These are phyloP conservation scores for Fomitopsis pulvina DNA, from an alignment of 768 basidiomycete species.

Conservation along the genomic window DNA sequence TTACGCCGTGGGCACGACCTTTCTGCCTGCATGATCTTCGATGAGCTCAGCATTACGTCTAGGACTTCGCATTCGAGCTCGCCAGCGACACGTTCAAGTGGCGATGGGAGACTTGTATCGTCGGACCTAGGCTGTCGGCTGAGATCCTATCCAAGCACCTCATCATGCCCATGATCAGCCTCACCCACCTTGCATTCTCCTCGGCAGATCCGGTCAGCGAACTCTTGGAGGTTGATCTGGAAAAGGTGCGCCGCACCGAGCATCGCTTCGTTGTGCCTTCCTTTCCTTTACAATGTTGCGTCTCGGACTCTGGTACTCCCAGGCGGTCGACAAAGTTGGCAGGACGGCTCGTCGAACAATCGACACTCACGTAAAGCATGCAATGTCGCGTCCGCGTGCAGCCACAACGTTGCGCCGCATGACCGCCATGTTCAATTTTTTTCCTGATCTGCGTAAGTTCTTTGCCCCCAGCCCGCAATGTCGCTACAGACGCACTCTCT, in stretches of 20 bases:
- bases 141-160: slow-evolving; percentile 75
- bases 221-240: slow-evolving; percentile 50
- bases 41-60: slow-evolving; percentile 7
- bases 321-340: slow-evolving; percentile 68
- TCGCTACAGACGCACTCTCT: slow-evolving; percentile 6
- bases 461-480: slow-evolving; percentile 7
- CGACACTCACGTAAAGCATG: slow-evolving; percentile 69
- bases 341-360: slow-evolving; percentile 60
- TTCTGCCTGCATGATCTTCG: slow-evolving; percentile 11
- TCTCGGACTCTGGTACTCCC: background rate
- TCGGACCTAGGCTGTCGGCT: slow-evolving; percentile 59
- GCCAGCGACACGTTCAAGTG: slow-evolving; percentile 60
- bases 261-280: slow-evolving; percentile 3
- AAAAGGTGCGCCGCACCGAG: slow-evolving; percentile 42
- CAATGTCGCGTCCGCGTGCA: slow-evolving; percentile 59
- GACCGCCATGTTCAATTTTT: slow-evolving; percentile 66
- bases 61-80: slow-evolving; percentile 67
- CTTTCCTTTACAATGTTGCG: background rate
- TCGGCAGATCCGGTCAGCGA: slow-evolving; percentile 51
- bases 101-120: slow-evolving; percentile 69
- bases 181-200: slow-evolving; percentile 61
- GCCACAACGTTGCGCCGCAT: slow-evolving; percentile 64
- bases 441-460: slow-evolving; percentile 56
- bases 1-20: slow-evolving; percentile 43
- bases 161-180: slow-evolving; percentile 68